Base-by-base conservation (phyloP, 352 stramenopile species). In the Globisporangium uncinulatum region DNA sequence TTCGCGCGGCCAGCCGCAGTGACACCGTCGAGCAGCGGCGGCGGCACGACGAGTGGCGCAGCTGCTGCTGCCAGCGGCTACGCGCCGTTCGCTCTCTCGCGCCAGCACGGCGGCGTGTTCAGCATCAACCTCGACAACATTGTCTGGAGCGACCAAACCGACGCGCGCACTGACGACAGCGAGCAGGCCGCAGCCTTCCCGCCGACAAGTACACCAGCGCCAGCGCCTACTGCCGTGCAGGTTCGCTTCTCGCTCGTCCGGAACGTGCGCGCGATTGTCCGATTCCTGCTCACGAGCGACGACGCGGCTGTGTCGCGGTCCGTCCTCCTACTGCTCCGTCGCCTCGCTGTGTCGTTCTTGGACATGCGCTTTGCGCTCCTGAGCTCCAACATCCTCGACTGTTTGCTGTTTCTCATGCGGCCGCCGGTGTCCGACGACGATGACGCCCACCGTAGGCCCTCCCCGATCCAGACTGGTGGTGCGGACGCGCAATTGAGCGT, bases 71-170 rank as follows among this genome's bases (percentile, higher is more conserved):
- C 24, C n/a, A 31, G 56, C 8, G 45, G 53, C 6, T 67, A 62
- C 21, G 64, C 63, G 3, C 19, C 61, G n/a, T 62, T 62, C 3
- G 53, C 61, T n/a, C 56, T 67, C 2, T 69, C 69, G 3, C 66
- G 58, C 43, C 65, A 68, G 10, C 71, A 86, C 66, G 79, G 80
- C 24, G 80, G 83, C 9, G 83, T 90, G 17, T 84, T 92, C 36
- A 82, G 71, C 42, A 79, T 93, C 53, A 87, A 83, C 29, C 57
- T 92, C 7, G 79, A 93, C 46, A 86, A 73, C 49, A 93, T 93
- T 57, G 79, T 89, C 8, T 93, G 83, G 83, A 93, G 79, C 51
- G 83, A 93, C 44, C 79, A 90, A 44, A 6, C 58, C 3, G 54
- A 65, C 11, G 53, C 46, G 68, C 14, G n/a, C 54, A 17, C 9